Percentiles rank a stretch among this genome's conserved stretches.
These are phyloP conservation scores for Dissophora globulifera DNA, from an alignment of 192 early-diverging fungal genomes.

Conservation along the genomic window DNA sequence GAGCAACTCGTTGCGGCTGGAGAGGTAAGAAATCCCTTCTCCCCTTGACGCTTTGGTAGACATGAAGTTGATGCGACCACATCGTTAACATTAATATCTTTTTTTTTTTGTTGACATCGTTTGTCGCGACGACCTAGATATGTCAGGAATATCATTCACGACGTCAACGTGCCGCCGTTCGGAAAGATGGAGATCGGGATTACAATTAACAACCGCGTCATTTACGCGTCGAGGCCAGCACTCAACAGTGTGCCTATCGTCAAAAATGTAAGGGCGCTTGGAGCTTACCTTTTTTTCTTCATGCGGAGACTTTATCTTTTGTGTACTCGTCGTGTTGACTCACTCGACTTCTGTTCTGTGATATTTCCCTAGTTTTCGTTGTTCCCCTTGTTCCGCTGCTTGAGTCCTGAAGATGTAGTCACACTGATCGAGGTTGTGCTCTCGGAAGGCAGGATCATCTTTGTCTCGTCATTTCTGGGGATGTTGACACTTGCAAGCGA, in stretches of 20 bases:
- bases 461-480: conserved; percentile 70
- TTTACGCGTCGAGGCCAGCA: conserved; percentile 77
- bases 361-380: conserved; percentile 70
- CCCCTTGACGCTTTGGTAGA: too few relatives aligned
- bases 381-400: conserved; percentile 75
- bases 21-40: conserved; percentile 60
- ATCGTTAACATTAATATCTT: not conserved
- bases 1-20: conserved; percentile 57
- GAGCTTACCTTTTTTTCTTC: too few relatives aligned
- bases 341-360: not conserved
- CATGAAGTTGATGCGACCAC: not conserved
- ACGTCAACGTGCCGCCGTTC: conserved; percentile 80
- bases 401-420: conserved; percentile 73
- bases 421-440: conserved; percentile 76
- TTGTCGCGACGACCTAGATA: too few relatives aligned
- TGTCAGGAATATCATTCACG: conserved; percentile 75
- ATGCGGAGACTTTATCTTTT: too few relatives aligned
- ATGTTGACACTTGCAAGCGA: conserved; percentile 80
- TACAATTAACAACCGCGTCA: conserved; percentile 66
- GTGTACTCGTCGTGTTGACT: too few relatives aligned
- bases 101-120: not conserved
- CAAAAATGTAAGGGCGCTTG: conserved; percentile 76
- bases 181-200: conserved; percentile 81
- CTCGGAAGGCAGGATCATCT: conserved; percentile 77
- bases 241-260: conserved; percentile 78